Evolutionary conservation across 176 grass and related monocot genomes (phyloP).

Genomic region (Puya raimondii): DNA sequence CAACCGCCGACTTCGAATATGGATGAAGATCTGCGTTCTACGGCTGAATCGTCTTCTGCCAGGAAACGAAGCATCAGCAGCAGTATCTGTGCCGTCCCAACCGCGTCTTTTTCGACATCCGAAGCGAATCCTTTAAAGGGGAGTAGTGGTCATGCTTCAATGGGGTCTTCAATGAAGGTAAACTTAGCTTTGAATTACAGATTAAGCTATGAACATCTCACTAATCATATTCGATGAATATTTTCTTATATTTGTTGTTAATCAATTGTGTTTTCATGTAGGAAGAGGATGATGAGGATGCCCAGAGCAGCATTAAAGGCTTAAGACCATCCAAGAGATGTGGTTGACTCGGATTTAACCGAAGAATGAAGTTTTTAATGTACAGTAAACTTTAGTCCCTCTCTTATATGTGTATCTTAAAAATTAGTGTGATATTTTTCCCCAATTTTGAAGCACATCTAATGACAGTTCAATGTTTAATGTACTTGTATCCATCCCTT

Average conservation of each 20-base stretch:
- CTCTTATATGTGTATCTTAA: too few species aligned
- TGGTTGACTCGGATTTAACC: slow-evolving; percentile 4
- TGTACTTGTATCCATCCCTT: too few species aligned
- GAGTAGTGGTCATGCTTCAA: slow-evolving; percentile 13
- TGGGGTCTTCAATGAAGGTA: slow-evolving; percentile 19
- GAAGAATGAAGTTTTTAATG: neutral
- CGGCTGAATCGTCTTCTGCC: slow-evolving; percentile 47
- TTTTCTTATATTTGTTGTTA: slow-evolving; percentile 2
- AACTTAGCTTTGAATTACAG: slow-evolving; percentile 3
- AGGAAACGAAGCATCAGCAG: slow-evolving; percentile 56
- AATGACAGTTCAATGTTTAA: too few species aligned
- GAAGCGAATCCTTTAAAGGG: slow-evolving; percentile 19
- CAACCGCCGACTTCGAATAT: slow-evolving; percentile 19
- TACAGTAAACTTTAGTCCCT: neutral
- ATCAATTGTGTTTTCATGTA: slow-evolving; percentile 14
- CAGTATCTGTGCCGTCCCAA: slow-evolving; percentile 30
- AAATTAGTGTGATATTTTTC: too few species aligned
- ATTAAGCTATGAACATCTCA: neutral
- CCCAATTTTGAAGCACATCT: too few species aligned
- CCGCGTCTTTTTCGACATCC: slow-evolving; percentile 25
- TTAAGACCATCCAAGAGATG: slow-evolving; percentile 49
- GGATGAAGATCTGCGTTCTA: slow-evolving; percentile 39
- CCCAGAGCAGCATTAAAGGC: slow-evolving; percentile 41
- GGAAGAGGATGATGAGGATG: slow-evolving; percentile 47
- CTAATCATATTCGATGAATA: neutral